Base-by-base conservation (phyloP, 352 stramenopile species). In the Phytophthora aleatoria region DNA sequence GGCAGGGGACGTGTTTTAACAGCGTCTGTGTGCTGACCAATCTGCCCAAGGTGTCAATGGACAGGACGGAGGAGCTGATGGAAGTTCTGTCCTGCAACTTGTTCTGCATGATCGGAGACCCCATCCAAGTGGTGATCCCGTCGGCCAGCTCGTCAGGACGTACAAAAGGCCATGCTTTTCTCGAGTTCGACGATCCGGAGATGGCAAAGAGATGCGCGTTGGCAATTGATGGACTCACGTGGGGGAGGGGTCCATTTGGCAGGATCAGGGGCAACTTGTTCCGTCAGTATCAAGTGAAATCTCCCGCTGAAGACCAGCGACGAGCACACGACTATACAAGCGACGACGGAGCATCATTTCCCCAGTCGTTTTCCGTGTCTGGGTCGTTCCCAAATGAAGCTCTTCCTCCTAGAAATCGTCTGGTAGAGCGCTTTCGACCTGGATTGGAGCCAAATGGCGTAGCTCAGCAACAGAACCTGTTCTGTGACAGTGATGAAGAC, bases 21-120 rank as follows among this genome's bases (percentile, higher is more conserved):
- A 91, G 79, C 57, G 84, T 95, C 1, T 92, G 87, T 39, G 87
- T 95, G 41, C 58, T 95, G n/a, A 88, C 87, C 30, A 91, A 94
- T 27, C 43, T 95, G 27, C 87, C 87, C 0, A 85, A 89, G 26
- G 83, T 95, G n/a, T 70, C 83, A 51, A 73, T 88, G 64, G 83
- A 92, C 24, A 76, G 83, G 11, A 91, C 71, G 0, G 81, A 92
- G 42, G 85, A 92, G 42, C 58, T 95, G 15, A 87, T 92, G 74
- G 77, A 93, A 42, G 39, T 91, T 0, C 56, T 95, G 13, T 91
- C 87, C 12, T 85, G 76, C 59, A 83, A 88, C 48, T 48, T 95
- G 3, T 95, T 95, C 47, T 81, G 58, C 24, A 93, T 92, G 79
- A 79, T 94, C 35, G 83, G 78, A 7, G 84, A 93, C 30, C 87